Evolutionary conservation across 805 yeast species (phyloP).

Genomic region (Myxozyma udenii): DNA sequence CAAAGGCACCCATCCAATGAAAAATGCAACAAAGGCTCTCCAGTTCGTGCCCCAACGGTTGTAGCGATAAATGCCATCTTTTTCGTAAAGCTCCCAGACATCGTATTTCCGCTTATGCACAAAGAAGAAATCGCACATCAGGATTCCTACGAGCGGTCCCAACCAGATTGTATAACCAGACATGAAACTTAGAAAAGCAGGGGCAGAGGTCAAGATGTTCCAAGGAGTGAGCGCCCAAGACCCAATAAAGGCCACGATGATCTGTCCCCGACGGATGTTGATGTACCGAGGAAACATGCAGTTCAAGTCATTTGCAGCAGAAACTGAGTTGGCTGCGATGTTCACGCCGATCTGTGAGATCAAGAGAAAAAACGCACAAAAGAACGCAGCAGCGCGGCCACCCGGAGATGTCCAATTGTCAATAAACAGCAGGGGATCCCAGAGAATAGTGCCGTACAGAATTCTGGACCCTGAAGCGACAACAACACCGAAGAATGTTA

Average conservation of each 20-base stretch:
- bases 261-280: constrained; percentile 63
- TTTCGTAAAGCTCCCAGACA: constrained; percentile 43
- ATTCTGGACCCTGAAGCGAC: constrained; percentile 19
- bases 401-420: constrained; percentile 21
- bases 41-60: constrained; percentile 44
- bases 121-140: constrained; percentile 43
- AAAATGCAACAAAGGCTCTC: constrained; percentile 44
- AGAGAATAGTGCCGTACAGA: constrained; percentile 18
- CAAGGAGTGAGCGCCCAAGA: constrained; percentile 66
- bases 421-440: constrained; percentile 25
- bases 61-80: constrained; percentile 44
- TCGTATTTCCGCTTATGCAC: constrained; percentile 44
- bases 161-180: constrained; percentile 79
- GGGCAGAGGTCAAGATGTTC: constrained; percentile 66
- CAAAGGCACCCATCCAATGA: constrained; percentile 34
- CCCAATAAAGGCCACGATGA: constrained; percentile 40
- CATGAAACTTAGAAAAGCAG: constrained; percentile 72
- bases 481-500: constrained; percentile 21
- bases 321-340: constrained; percentile 50
- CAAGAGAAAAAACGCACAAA: constrained; percentile 45
- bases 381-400: constrained; percentile 23
- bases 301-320: constrained; percentile 41
- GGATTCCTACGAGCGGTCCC: constrained; percentile 77
- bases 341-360: constrained; percentile 73
- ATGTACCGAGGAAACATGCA: constrained; percentile 45